These are phyloP conservation scores for Backusella luteola DNA, from an alignment of 192 early-diverging fungal species.

Conservation along the genomic window DNA sequence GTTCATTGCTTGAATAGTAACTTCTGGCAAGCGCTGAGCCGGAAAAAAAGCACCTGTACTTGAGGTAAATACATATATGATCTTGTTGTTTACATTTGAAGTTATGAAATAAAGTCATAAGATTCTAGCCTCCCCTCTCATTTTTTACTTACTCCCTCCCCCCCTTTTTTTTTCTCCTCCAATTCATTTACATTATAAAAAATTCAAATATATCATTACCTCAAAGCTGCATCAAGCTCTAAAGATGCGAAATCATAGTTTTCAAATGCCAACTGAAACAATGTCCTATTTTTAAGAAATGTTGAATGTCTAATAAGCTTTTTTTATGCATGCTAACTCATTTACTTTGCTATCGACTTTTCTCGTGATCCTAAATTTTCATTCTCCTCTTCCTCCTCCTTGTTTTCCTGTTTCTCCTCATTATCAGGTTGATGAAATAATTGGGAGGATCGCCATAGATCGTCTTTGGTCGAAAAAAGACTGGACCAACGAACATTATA, in stretches of 20 bases:
- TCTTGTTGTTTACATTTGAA: not conserved
- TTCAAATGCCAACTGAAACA: constrained; percentile 2
- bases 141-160: not conserved
- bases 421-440: constrained; percentile 4
- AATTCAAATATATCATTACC: not conserved
- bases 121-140: not conserved
- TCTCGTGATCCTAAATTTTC: not conserved
- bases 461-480: constrained; percentile 5
- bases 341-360: not conserved
- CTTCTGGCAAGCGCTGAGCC: not conserved
- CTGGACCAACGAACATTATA: constrained; percentile 18
- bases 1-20: not conserved
- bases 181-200: no score
- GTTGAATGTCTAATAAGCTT: not conserved
- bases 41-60: constrained; percentile 1
- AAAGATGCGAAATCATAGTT: not conserved
- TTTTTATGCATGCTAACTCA: not conserved
- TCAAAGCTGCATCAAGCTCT: not conserved
- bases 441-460: constrained; percentile 18
- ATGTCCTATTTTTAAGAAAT: not conserved
- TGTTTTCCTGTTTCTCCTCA: not conserved
- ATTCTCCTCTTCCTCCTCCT: not conserved
- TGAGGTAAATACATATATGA: not conserved
- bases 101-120: not conserved
- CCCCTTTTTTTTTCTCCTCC: not conserved